phyloP scores from a whole-genome alignment of 129 eudicot species.

The Apium graveolens region DNA sequence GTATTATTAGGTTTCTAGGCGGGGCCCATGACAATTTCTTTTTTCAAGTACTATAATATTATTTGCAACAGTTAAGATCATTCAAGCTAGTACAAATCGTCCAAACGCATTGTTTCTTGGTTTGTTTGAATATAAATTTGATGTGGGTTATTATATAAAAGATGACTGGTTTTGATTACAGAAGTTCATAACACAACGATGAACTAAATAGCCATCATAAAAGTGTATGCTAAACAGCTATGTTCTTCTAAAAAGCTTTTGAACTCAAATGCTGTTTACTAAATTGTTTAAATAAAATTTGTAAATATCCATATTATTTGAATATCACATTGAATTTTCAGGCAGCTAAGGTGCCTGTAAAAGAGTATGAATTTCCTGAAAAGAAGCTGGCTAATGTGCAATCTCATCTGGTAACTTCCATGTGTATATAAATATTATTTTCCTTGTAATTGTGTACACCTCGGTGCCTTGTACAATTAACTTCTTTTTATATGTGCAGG shows the following conservation, averaged over 20 bases:
- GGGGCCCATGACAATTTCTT: neutral
- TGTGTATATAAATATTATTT: neutral
- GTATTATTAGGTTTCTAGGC: neutral
- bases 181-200: neutral
- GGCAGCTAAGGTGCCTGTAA: constrained; percentile 50
- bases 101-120: neutral
- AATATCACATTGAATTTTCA: constrained; percentile 5
- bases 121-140: neutral
- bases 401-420: constrained; percentile 6
- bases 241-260: no score
- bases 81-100: neutral
- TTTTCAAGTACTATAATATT: neutral
- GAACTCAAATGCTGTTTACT: neutral
- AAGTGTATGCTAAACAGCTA: neutral
- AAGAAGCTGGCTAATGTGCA: neutral
- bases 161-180: neutral
- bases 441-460: neutral
- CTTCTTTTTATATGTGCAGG: constrained; percentile 13
- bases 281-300: neutral
- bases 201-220: neutral
- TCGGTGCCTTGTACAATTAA: neutral
- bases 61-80: neutral
- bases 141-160: neutral
- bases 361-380: constrained; percentile 40
- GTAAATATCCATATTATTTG: neutral